phyloP scores from a whole-genome alignment of 805 yeast species.

The Pichia manshurica region DNA sequence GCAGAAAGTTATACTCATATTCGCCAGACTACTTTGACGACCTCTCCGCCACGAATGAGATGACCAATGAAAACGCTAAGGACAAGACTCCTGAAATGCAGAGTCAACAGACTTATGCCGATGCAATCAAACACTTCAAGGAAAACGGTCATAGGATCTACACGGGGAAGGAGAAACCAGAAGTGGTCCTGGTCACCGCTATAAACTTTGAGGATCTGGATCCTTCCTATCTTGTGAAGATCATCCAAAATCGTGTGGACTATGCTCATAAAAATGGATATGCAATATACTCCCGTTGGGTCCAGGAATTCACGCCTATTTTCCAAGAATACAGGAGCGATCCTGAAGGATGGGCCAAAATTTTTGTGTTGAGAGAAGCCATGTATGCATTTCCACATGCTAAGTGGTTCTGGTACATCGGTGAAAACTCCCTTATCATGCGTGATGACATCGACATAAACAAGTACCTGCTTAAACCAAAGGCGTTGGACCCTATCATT shows the following conservation, averaged over 20 bases:
- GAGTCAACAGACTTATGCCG: conserved; percentile 32
- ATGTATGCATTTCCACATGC: conserved; percentile 88
- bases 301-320: conserved; percentile 71
- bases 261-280: conserved; percentile 78
- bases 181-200: conserved; percentile 70
- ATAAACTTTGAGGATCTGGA: conserved; percentile 68
- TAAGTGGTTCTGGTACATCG: conserved; percentile 86
- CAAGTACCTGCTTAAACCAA: conserved; percentile 53
- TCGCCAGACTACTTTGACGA: conserved; percentile 37
- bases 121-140: conserved; percentile 51
- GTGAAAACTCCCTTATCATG: conserved; percentile 73
- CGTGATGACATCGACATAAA: conserved; percentile 56
- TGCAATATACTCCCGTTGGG: conserved; percentile 81
- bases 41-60: conserved; percentile 9
- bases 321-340: conserved; percentile 42
- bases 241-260: conserved; percentile 82
- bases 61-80: conserved; percentile 34
- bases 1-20: conserved; percentile 35
- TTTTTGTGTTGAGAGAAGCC: conserved; percentile 73
- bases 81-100: conserved; percentile 31
- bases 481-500: conserved; percentile 57
- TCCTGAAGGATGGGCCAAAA: conserved; percentile 52
- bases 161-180: conserved; percentile 44
- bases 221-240: conserved; percentile 50
- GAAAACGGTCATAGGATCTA: conserved; percentile 59